phyloP scores from a whole-genome alignment of 1,284 basidiomycete genomes.

The Moesziomyces antarcticus region DNA sequence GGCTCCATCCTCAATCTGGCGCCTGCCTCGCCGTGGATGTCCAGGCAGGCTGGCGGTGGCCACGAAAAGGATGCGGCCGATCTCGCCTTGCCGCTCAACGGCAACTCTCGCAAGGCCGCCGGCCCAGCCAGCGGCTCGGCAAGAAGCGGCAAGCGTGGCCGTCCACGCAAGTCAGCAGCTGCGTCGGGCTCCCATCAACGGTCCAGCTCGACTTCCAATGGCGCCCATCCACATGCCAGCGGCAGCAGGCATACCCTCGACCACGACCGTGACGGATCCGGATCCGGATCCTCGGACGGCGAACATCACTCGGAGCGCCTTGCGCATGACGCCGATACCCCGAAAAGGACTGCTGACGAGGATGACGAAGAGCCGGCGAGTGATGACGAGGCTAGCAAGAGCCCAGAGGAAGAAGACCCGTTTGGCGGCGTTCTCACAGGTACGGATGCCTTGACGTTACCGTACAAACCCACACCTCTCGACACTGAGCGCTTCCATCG shows the following conservation, averaged over 20 bases:
- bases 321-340: slow-evolving; percentile 19
- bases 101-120: slow-evolving; percentile 10
- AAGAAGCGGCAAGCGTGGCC: slow-evolving; percentile 22
- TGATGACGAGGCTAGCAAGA: slow-evolving; percentile 29
- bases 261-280: slow-evolving; percentile 24
- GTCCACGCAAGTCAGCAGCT: slow-evolving; percentile 23
- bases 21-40: slow-evolving; percentile 26
- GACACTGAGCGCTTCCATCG: slow-evolving; percentile 84
- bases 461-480: slow-evolving; percentile 75
- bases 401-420: slow-evolving; percentile 71
- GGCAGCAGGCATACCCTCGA: slow-evolving; percentile 19
- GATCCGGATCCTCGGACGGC: slow-evolving; percentile 30
- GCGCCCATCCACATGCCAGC: slow-evolving; percentile 8
- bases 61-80: not conserved
- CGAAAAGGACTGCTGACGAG: slow-evolving; percentile 24
- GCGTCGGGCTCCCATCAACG: slow-evolving; percentile 10
- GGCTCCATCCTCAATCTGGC: slow-evolving; percentile 29
- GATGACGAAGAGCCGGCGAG: slow-evolving; percentile 22
- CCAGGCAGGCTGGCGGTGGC: not conserved
- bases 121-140: slow-evolving; percentile 10
- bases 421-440: slow-evolving; percentile 80
- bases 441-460: slow-evolving; percentile 79
- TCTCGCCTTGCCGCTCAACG: slow-evolving; percentile 1
- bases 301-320: slow-evolving; percentile 21
- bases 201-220: slow-evolving; percentile 10